Evolutionary conservation across 768 basidiomycete genomes (phyloP).

Genomic region (Lentinus brumalis): DNA sequence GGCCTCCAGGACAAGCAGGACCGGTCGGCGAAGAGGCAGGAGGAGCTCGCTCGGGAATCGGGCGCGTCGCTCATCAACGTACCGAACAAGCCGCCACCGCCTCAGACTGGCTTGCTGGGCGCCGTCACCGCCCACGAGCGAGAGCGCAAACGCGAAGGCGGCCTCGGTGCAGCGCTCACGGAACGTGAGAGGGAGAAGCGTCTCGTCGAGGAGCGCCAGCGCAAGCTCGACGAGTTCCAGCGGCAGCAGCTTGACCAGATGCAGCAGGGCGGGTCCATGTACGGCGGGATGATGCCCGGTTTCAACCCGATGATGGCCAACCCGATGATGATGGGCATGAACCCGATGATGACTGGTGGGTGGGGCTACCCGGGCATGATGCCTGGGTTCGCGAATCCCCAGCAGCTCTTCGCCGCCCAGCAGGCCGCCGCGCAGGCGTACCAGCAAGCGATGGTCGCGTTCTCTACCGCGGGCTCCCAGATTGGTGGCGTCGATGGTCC

Average conservation of each 20-base stretch:
- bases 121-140: slow-evolving; percentile 95
- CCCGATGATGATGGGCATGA: slow-evolving; percentile 65
- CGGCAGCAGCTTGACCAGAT: slow-evolving; percentile 89
- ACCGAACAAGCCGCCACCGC: slow-evolving; percentile 92
- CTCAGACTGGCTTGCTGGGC: slow-evolving; percentile 93
- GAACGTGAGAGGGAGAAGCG: slow-evolving; percentile 94
- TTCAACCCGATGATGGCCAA: slow-evolving; percentile 77
- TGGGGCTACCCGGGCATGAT: slow-evolving; percentile 59
- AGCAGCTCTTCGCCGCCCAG: slow-evolving; percentile 85
- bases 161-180: slow-evolving; percentile 91
- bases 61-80: slow-evolving; percentile 94
- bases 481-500: slow-evolving; percentile 57
- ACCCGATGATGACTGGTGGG: slow-evolving; percentile 60
- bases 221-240: slow-evolving; percentile 90
- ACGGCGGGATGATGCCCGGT: slow-evolving; percentile 47
- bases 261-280: slow-evolving; percentile 77
- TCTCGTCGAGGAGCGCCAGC: slow-evolving; percentile 87
- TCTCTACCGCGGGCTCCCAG: slow-evolving; percentile 74
- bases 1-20: slow-evolving; percentile 96
- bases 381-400: slow-evolving; percentile 51
- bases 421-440: slow-evolving; percentile 85
- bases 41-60: slow-evolving; percentile 88
- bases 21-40: slow-evolving; percentile 92
- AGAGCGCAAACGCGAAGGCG: slow-evolving; percentile 92
- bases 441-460: slow-evolving; percentile 87